These are phyloP conservation scores for Yamadazyma taylorii DNA, from an alignment of 1,139 yeast species.

Conservation along the genomic window DNA sequence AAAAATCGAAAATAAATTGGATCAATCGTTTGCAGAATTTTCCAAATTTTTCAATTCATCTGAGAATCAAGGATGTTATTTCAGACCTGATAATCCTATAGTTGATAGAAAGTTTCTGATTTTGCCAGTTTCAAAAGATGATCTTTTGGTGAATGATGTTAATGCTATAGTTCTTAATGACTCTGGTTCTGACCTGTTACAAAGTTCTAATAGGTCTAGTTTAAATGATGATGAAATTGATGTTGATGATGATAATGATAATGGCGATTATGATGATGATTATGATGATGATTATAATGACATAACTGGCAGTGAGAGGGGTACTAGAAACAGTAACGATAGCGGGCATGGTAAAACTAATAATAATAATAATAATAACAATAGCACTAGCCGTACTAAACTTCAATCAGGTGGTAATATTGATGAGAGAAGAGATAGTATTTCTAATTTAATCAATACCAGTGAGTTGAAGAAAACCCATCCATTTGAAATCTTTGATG, in stretches of 20 bases:
- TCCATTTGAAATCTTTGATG: conserved; percentile 76
- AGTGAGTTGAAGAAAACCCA: conserved; percentile 50
- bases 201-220: neutral
- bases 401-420: no score
- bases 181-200: neutral
- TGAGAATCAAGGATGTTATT: conserved; percentile 18
- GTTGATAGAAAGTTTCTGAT: conserved; percentile 52
- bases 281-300: no score
- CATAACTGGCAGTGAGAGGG: no score
- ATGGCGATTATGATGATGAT: no score
- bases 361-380: conserved; percentile 2
- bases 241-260: conserved; percentile 8
- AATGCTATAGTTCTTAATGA: neutral
- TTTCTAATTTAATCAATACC: conserved; percentile 19
- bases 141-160: conserved; percentile 18
- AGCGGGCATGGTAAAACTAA: conserved; percentile 3
- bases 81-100: conserved; percentile 51
- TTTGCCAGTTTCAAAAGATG: conserved; percentile 34
- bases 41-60: conserved; percentile 17
- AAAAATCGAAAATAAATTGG: conserved; percentile 29
- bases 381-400: no score
- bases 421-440: no score
- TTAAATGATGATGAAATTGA: conserved; percentile 10
- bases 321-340: no score
- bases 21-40: conserved; percentile 21